Evolutionary conservation across 2,329 filamentous ascomycete species (phyloP).

Genomic region (Ascomycota sp.): DNA sequence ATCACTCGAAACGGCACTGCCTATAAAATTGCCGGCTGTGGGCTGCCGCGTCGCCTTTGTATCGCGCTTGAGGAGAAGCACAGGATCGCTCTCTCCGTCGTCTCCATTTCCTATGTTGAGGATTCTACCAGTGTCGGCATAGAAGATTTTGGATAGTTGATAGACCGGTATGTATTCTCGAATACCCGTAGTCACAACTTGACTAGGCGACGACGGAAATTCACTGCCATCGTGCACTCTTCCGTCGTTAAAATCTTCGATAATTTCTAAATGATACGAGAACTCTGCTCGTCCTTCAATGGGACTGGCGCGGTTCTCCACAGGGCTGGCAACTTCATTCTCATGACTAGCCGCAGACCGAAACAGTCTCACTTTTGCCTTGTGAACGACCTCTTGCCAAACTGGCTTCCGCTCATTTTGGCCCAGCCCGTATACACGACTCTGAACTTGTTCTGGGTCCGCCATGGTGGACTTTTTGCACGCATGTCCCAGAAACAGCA

Average conservation of each 20-base stretch:
- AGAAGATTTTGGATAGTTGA: slow-evolving; percentile 74
- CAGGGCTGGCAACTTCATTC: slow-evolving; percentile 1
- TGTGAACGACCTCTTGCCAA: slow-evolving; percentile 95
- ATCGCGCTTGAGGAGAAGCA: slow-evolving; percentile 14
- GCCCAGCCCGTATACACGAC: slow-evolving; percentile 9
- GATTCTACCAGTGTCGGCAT: slow-evolving; percentile 76
- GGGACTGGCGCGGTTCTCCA: not conserved
- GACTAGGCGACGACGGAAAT: slow-evolving; percentile 15
- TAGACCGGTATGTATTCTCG: slow-evolving; percentile 31
- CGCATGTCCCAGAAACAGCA: slow-evolving; percentile 75
- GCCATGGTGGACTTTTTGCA: slow-evolving; percentile 6
- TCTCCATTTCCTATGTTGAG: slow-evolving; percentile 47
- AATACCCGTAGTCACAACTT: slow-evolving; percentile 23
- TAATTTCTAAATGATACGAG: slow-evolving; percentile 59
- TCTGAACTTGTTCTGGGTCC: not conserved
- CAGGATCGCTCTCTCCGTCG: slow-evolving; percentile 24
- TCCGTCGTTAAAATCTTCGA: slow-evolving; percentile 56
- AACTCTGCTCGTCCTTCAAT: slow-evolving; percentile 21
- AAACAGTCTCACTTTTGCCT: slow-evolving; percentile 63
- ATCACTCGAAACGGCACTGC: not conserved
- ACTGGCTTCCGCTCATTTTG: slow-evolving; percentile 40
- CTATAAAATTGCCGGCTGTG: slow-evolving; percentile 3
- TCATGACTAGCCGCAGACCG: slow-evolving; percentile 31
- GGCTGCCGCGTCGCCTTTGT: slow-evolving; percentile 23
- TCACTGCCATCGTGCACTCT: slow-evolving; percentile 26